Evolutionary conservation across 192 early-diverging fungal species (phyloP).

Genomic region (Funneliformis geosporum): DNA sequence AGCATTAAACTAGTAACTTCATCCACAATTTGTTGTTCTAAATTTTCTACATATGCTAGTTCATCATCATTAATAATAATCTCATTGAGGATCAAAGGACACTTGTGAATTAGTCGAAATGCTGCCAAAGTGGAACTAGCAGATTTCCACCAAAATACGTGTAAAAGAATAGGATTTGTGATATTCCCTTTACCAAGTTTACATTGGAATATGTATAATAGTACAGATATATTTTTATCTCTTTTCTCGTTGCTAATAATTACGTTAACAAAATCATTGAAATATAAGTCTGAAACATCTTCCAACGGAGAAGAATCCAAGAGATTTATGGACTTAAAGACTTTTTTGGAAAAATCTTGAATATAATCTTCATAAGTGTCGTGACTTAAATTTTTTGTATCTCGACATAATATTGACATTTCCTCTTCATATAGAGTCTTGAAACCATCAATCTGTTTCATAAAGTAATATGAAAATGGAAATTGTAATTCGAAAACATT

Average conservation of each 20-base stretch:
- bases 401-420: neutral
- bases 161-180: constrained; percentile 18
- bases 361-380: neutral
- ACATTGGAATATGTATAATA: constrained; percentile 1
- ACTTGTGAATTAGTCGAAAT: constrained; percentile 19
- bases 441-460: constrained; percentile 29
- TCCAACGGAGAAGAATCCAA: constrained; percentile 16
- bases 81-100: constrained; percentile 1
- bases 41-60: neutral
- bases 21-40: neutral
- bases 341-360: neutral
- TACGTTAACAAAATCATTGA: constrained; percentile 31
- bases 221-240: neutral
- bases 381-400: constrained; percentile 16
- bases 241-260: neutral
- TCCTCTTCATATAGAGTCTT: constrained; percentile 30
- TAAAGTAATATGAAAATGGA: constrained; percentile 36
- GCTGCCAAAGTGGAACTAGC: constrained; percentile 1
- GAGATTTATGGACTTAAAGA: neutral
- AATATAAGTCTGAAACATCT: constrained; percentile 21
- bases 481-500: constrained; percentile 18
- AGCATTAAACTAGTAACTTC: constrained; percentile 14
- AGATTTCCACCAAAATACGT: constrained; percentile 29
- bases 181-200: constrained; percentile 8
- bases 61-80: neutral